A percentile compares a stretch with the other conserved stretches of the same genome.
Evolutionary conservation across 106 monocot species (phyloP).

Genomic region (Dactylorhiza incarnata): DNA sequence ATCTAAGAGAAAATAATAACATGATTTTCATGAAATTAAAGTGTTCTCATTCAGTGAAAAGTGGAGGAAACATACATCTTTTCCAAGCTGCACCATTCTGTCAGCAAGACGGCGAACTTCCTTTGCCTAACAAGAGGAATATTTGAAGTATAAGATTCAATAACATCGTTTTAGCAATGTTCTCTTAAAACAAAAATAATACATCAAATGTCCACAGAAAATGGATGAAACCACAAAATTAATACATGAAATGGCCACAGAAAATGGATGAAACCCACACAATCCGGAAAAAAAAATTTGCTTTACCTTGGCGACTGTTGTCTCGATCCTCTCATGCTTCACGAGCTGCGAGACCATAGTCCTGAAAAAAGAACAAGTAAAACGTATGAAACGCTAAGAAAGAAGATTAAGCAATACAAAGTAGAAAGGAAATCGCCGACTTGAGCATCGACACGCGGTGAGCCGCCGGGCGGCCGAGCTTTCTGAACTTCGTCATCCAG

Average conservation of each 20-base stretch:
- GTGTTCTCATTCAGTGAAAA: not conserved
- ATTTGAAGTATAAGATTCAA: not conserved
- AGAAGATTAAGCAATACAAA: not conserved
- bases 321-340: constrained; percentile 96
- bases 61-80: constrained; percentile 47
- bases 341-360: constrained; percentile 97
- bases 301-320: constrained; percentile 93
- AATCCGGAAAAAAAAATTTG: not conserved
- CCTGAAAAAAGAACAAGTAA: constrained; percentile 20
- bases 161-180: no score
- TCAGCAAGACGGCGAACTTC: constrained; percentile 90
- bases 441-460: constrained; percentile 84
- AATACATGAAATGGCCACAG: not conserved
- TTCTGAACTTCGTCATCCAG: constrained; percentile 76
- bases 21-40: not conserved
- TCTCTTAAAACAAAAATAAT: not conserved
- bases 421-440: constrained; percentile 6
- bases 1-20: not conserved
- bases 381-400: not conserved
- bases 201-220: not conserved
- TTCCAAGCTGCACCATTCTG: constrained; percentile 93
- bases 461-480: constrained; percentile 73
- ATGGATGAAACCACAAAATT: not conserved
- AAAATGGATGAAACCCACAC: not conserved
- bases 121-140: constrained; percentile 56